A percentile compares a stretch with the other conserved stretches of the same genome.
Evolutionary conservation across 345 rosid species (phyloP).

Genomic region (Linum tenue): DNA sequence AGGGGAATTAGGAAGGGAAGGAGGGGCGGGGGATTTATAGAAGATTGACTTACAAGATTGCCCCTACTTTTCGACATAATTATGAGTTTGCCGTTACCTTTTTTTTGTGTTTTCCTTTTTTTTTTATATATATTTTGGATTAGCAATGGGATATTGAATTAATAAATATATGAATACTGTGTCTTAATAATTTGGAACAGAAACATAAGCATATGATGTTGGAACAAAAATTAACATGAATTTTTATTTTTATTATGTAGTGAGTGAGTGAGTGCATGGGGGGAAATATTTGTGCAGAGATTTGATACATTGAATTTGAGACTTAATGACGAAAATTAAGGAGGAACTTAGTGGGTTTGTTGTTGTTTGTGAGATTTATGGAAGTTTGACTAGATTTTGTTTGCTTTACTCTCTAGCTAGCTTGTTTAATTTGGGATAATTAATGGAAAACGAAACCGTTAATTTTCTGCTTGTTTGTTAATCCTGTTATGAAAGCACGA

Average conservation of each 20-base stretch:
- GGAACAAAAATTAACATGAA: background rate
- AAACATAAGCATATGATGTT: background rate
- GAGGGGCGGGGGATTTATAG: slow-evolving; percentile 34
- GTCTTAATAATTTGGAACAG: background rate
- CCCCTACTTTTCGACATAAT: slow-evolving; percentile 32
- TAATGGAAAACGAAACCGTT: too few species aligned
- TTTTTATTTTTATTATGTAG: background rate
- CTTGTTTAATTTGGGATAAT: too few species aligned
- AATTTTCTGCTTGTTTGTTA: too few species aligned
- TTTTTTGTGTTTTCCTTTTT: too few species aligned
- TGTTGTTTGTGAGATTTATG: too few species aligned
- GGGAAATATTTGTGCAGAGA: background rate
- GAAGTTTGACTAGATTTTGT: too few species aligned
- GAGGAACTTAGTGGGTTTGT: too few species aligned
- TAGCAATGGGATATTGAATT: background rate
- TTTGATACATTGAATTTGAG: background rate
- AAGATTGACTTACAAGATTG: slow-evolving; percentile 1
- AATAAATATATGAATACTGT: background rate
- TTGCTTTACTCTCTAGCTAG: too few species aligned
- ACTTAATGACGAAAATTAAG: background rate
- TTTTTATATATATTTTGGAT: slow-evolving; percentile 1
- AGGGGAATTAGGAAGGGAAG: slow-evolving; percentile 19
- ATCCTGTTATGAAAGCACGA: too few species aligned
- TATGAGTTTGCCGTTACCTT: slow-evolving; percentile 15
- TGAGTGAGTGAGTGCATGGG: background rate